Base-by-base conservation (phyloP, 2,329 filamentous ascomycete species). In the Stagonosporopsis cucurbitacearum region DNA sequence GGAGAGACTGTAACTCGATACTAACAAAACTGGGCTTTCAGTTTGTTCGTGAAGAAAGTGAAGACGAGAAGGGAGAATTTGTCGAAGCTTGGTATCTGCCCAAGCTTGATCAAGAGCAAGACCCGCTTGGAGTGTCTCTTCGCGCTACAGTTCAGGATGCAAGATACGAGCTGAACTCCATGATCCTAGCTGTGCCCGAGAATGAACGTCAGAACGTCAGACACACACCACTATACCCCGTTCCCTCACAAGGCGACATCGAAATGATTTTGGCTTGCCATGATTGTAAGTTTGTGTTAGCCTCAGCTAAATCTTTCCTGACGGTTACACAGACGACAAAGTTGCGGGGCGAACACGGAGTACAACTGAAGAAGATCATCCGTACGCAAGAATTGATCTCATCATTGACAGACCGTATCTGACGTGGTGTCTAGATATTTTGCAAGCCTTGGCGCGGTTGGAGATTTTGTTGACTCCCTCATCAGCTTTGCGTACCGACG, bases 401-500 rank as follows among this genome's bases (percentile, higher is more conserved):
- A 26, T 36, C 2, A 3, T 46, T 2, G 9, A 32, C 6, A 15
- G 25, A 2, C 7, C 4, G 11, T 23, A 56, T 30, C 54, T 57
- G 30, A 57, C 43, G 58, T 57, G 58, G 62, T 73, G 66, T 72
- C 28, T 53, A 78, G 78, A 58, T 78, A 82, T 62, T 89, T 88
- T 68, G 84, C 85, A 45, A 84, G 85, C 59, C 77, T 91, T 20
- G 88, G 88, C 20, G 81, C 81, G 13, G 71, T 86, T 8, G 80
- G 82, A 35, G 83, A 88, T 66, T 89, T 90, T 71, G 81, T 84
- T 5, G 85, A 89, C 65, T 67, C 76, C 1, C 74, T 87, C n/a
- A 75, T 91, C 17, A 75, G 81, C 25, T 88, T 86, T 70, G 84
- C 86, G 4, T 90, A 85, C 67, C 78, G 84, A 22, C 79, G 83